phyloP scores from a whole-genome alignment of 2,329 filamentous ascomycete species.

The Venturiaceae sp. region DNA sequence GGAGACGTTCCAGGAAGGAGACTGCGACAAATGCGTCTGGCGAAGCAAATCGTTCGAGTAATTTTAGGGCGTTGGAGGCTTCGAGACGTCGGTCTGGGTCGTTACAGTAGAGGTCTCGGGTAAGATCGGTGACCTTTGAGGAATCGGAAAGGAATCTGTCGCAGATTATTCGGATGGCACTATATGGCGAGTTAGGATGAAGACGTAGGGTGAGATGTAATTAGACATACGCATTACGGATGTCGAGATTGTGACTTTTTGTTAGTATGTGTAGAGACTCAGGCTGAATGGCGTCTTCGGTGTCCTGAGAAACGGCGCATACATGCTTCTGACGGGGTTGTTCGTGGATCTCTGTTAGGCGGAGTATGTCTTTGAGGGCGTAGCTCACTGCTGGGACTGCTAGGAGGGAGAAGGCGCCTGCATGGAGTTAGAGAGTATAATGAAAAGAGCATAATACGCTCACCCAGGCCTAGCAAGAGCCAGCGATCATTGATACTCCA shows the following conservation, averaged over 20 bases:
- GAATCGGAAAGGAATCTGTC: conserved; percentile 20
- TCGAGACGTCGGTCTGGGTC: conserved; percentile 14
- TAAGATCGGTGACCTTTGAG: conserved; percentile 12
- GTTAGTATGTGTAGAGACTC: conserved; percentile 30
- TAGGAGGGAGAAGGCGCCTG: conserved; percentile 46
- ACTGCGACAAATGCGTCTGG: not conserved
- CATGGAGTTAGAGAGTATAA: conserved; percentile 34
- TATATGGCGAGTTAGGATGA: conserved; percentile 2
- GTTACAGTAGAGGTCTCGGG: conserved; percentile 6
- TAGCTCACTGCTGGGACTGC: conserved; percentile 48
- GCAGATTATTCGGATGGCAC: conserved; percentile 25
- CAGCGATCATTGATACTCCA: conserved; percentile 31
- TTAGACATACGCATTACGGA: conserved; percentile 24
- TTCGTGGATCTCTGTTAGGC: conserved; percentile 57
- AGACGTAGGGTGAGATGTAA: conserved; percentile 7
- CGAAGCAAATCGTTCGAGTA: conserved; percentile 13
- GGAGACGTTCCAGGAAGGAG: not conserved
- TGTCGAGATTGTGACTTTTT: conserved; percentile 30
- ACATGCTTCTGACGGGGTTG: conserved; percentile 49
- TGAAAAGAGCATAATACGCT: not conserved
- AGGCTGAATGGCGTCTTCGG: conserved; percentile 51
- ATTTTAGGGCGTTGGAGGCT: conserved; percentile 18
- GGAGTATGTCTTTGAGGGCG: conserved; percentile 50
- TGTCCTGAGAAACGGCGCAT: conserved; percentile 39
- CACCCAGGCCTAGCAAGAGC: conserved; percentile 37